Base-by-base conservation (phyloP, 208 protist species). In the Blastocrithidia nonstop region DNA sequence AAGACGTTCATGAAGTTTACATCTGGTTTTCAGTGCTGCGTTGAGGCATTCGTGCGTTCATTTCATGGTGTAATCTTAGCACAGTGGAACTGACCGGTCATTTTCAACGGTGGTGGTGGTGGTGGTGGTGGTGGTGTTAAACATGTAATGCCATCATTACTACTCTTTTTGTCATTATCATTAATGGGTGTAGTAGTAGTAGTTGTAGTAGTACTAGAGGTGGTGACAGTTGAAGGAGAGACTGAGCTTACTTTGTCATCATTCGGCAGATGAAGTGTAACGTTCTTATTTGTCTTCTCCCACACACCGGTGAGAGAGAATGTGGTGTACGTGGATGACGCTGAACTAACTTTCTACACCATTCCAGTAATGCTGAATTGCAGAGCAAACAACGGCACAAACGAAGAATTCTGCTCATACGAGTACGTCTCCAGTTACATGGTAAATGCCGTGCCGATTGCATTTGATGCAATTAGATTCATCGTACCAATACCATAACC, bases 401-500 rank as follows among this genome's bases (percentile, higher is more conserved):
- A 38, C 1, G 57, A 57, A 20, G 58, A 50, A 22, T 65, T 82
- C 16, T 45, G 63, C 35, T 70, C 48, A 50, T 93, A 93, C 26
- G 51, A 58, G 66, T 93, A 93, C 15, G 57, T 62, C 48, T 90
- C 80, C 20, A 93, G 52, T 6, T 66, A 50, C 11, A 86, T 41
- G 1, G 61, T 61, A 52, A 90, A 93, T 3, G 69, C 68, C 0
- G 76, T 85, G 6, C 68, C 74, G 0, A 57, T 56, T 2, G 26
- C 31, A 1, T 54, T 60, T 2, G 72, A 54, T 19, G 71, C 54
- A 4, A 61, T 40, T 0, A 88, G 23, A 25, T 76, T 42, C 7
- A 93, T 56, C 23, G 40, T 64, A 16, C 85, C 85, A 21, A 93
- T 61, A 35, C 85, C 85, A 60, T 88, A 84, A 45, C 85, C 85